A percentile compares a stretch with the other conserved stretches of the same genome.
Evolutionary conservation across 768 basidiomycete species (phyloP).

Genomic region (Agrocybe praecox): DNA sequence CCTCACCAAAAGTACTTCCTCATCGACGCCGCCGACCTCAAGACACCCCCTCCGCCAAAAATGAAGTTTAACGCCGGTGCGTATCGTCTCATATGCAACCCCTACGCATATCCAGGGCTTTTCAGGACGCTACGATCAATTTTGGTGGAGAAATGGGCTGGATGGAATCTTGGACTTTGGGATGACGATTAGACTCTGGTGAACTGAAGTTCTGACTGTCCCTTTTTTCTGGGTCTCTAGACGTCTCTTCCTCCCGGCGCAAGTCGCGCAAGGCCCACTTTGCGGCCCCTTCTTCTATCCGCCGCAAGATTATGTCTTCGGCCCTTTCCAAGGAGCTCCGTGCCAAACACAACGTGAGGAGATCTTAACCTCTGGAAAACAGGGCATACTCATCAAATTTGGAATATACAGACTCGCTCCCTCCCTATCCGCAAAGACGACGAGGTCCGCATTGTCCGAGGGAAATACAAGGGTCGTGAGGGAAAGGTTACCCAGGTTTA

Average conservation of each 20-base stretch:
- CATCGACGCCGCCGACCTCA: constrained; percentile 62
- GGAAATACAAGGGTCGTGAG: constrained; percentile 98
- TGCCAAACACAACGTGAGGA: constrained; percentile 82
- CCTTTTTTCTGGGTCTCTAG: constrained; percentile 39
- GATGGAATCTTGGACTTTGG: constrained; percentile 45
- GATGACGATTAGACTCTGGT: constrained; percentile 41
- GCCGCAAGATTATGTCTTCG: constrained; percentile 98
- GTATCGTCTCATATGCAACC: constrained; percentile 37
- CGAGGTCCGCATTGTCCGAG: constrained; percentile 95
- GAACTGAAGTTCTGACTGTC: constrained; percentile 31
- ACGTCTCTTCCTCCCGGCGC: constrained; percentile 91
- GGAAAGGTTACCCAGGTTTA: constrained; percentile 98
- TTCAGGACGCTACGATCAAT: constrained; percentile 26
- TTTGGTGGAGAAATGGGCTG: constrained; percentile 44
- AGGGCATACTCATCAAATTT: constrained; percentile 3
- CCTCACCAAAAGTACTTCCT: constrained; percentile 33
- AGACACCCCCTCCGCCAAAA: constrained; percentile 47
- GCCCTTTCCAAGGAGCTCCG: constrained; percentile 95
- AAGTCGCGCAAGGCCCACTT: constrained; percentile 99
- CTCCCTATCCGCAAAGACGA: constrained; percentile 97
- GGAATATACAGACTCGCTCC: constrained; percentile 68
- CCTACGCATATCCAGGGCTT: constrained; percentile 20
- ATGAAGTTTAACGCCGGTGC: constrained; percentile 86
- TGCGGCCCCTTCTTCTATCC: constrained; percentile 89
- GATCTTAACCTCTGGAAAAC: constrained; percentile 12